A percentile compares a stretch with the other conserved stretches of the same genome.
phyloP scores from a whole-genome alignment of 306 rosid genomes.

The Trifolium fragiferum region DNA sequence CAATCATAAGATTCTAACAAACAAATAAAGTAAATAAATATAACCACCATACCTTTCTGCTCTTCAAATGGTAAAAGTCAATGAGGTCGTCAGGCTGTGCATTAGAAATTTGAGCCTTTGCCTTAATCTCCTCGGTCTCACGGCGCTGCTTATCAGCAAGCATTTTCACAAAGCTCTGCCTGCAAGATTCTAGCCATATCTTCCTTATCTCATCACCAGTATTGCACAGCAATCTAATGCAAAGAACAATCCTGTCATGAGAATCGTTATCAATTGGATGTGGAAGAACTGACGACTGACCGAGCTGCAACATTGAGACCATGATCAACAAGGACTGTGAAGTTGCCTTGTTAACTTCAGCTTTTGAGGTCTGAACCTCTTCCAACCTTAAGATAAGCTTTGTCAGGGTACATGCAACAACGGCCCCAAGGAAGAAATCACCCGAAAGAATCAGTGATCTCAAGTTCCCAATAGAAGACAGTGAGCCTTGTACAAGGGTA shows the following conservation, averaged over 20 bases:
- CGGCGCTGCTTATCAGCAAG: slow-evolving; percentile 89
- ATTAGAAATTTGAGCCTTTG: slow-evolving; percentile 82
- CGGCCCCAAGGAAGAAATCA: slow-evolving; percentile 94
- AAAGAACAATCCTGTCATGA: slow-evolving; percentile 80
- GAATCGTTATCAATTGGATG: slow-evolving; percentile 96
- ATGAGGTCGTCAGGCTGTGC: slow-evolving; percentile 99
- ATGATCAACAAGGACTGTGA: slow-evolving; percentile 73
- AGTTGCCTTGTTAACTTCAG: slow-evolving; percentile 76
- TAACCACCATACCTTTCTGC: slow-evolving; percentile 76
- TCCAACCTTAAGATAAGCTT: slow-evolving; percentile 90
- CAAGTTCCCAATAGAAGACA: slow-evolving; percentile 82
- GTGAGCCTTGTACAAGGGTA: slow-evolving; percentile 77
- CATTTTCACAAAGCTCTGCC: slow-evolving; percentile 95
- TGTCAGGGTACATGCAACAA: slow-evolving; percentile 82
- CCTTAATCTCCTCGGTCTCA: slow-evolving; percentile 85
- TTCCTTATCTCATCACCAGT: slow-evolving; percentile 76
- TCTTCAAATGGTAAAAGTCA: slow-evolving; percentile 96
- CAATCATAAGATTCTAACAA: background rate
- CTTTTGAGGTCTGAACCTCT: slow-evolving; percentile 89
- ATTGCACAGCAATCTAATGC: slow-evolving; percentile 78
- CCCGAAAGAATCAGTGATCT: slow-evolving; percentile 91
- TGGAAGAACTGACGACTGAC: slow-evolving; percentile 80
- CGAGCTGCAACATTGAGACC: slow-evolving; percentile 93
- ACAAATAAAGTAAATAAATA: slow-evolving; percentile 34
- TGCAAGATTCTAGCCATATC: slow-evolving; percentile 90